Evolutionary conservation across 129 eudicot genomes (phyloP), one percentile per base, ranked within the genome.

Genomic region (Ambrosia trifida): DNA sequence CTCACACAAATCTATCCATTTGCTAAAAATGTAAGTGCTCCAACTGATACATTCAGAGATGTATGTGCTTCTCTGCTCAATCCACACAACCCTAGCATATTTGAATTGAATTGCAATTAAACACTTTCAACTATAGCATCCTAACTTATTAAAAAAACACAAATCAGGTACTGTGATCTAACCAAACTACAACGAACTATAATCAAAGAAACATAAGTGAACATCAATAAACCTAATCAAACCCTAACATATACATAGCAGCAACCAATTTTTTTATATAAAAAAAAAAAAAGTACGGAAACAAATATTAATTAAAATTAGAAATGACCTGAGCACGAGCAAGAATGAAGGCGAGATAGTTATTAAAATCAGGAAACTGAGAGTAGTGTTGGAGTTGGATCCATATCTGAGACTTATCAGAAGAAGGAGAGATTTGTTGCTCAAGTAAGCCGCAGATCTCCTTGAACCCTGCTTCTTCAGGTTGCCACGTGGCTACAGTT

Each of bases 401-500:
- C 90, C 87, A 85, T 73, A 94, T 90, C 85, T 85, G 85, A 69
- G 99, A 80, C 80, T 94, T 90, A 66, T 94, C 96, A 47, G 99
- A 82, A 52, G 95, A 80, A 32, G 97, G 99, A 20, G 97, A 91
- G 58, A 94, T 87, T 54, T 94, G 99, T 59, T 89, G 97, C 59
- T 94, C 99, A 32, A 94, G 81, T 19, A 94, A 69, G 3, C 96
- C 94, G 32, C 96, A 94, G 92, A 94, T 90, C 91, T 94, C 99
- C 72, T 78, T 78, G 16, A 94, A 78, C n/a, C 99, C 99, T 73
- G 75, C 89, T 81, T 90, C 97, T 77, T 88, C 91, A 3, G 99
- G 97, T 75, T 90, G 88, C 99, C 99, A 94, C 40, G 80, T 9
- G 40, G 50, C 57, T 14, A 64, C 74, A 85, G 43, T 61, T 30